Evolutionary conservation across 805 yeast genomes (phyloP).

Genomic region (Komagataella kurtzmanii): DNA sequence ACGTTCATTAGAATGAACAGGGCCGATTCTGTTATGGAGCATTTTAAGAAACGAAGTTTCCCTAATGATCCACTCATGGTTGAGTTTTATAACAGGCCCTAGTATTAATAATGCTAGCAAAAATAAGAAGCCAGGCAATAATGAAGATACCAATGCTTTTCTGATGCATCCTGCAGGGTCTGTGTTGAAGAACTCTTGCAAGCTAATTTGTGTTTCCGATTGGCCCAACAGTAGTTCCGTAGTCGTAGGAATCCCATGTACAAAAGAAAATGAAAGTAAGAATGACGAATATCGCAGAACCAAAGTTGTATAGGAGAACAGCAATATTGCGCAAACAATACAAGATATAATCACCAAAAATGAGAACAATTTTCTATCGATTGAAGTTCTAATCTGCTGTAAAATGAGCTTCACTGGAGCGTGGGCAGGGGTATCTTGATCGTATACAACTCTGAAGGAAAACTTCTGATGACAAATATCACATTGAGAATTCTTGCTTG

Average conservation of each 20-base stretch:
- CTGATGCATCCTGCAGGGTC: neutral
- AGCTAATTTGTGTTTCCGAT: neutral
- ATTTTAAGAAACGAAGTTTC: slow-evolving; percentile 58
- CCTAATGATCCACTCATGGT: slow-evolving; percentile 58
- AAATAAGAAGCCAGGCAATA: neutral
- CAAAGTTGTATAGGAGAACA: neutral
- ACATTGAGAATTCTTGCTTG: slow-evolving; percentile 53
- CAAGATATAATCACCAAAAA: neutral
- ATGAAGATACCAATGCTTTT: neutral
- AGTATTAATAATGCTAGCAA: neutral
- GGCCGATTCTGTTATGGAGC: slow-evolving; percentile 46
- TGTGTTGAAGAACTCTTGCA: neutral
- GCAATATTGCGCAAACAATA: neutral
- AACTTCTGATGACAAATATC: slow-evolving; percentile 80
- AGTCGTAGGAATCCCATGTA: neutral
- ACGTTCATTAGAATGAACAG: slow-evolving; percentile 9
- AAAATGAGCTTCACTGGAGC: slow-evolving; percentile 44
- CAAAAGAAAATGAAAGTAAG: neutral
- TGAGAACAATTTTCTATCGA: neutral
- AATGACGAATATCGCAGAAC: neutral
- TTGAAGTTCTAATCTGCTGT: slow-evolving; percentile 12
- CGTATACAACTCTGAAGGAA: slow-evolving; percentile 29
- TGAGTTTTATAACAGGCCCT: slow-evolving; percentile 8
- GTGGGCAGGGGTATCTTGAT: slow-evolving; percentile 28
- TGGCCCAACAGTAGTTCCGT: neutral